Evolutionary conservation across 2,329 filamentous ascomycete species (phyloP).

Genomic region (Pseudocercospora fuligena): DNA sequence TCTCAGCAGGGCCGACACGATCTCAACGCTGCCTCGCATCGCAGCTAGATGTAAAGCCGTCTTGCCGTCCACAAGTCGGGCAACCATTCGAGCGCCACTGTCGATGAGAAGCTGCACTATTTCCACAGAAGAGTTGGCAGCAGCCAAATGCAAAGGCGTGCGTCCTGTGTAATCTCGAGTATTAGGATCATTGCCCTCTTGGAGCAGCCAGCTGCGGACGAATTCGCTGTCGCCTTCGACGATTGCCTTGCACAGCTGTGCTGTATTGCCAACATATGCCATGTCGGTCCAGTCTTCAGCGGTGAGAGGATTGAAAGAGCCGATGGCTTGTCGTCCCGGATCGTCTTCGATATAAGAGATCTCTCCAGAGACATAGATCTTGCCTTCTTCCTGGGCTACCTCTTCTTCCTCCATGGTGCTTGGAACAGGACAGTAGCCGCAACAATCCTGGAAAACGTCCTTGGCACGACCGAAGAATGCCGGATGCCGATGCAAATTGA

Average conservation of each 20-base stretch:
- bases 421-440: conserved; percentile 74
- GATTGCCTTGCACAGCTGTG: conserved; percentile 78
- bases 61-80: conserved; percentile 76
- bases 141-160: conserved; percentile 78
- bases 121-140: conserved; percentile 68
- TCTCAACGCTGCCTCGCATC: conserved; percentile 68
- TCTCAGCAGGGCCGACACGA: conserved; percentile 72
- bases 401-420: conserved; percentile 73
- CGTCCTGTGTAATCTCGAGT: conserved; percentile 77
- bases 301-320: conserved; percentile 78
- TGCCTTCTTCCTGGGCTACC: conserved; percentile 71
- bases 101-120: conserved; percentile 75
- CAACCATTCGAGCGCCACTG: conserved; percentile 71
- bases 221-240: conserved; percentile 72
- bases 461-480: conserved; percentile 79
- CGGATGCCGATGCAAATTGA: conserved; percentile 81
- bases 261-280: conserved; percentile 84
- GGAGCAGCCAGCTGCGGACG: conserved; percentile 70
- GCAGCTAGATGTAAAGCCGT: conserved; percentile 85
- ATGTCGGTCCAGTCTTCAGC: conserved; percentile 88
- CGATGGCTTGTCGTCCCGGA: conserved; percentile 75
- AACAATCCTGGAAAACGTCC: conserved; percentile 80
- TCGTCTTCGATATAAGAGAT: conserved; percentile 79
- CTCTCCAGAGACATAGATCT: conserved; percentile 75
- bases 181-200: conserved; percentile 73